Evolutionary conservation across 1,284 basidiomycete genomes (phyloP).

Genomic region (Limonomyces culmigenus): DNA sequence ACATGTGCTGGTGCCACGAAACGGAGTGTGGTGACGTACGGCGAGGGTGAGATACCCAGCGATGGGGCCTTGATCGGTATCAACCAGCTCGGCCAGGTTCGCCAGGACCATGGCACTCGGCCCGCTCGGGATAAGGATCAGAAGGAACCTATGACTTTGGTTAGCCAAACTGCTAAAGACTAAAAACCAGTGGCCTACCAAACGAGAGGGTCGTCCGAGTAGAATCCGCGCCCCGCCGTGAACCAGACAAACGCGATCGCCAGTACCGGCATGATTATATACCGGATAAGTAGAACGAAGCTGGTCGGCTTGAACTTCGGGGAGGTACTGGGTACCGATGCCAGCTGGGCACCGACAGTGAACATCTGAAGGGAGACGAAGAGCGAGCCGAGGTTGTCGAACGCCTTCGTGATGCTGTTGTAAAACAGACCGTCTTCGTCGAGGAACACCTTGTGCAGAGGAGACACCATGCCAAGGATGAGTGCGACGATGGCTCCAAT

Average conservation of each 20-base stretch:
- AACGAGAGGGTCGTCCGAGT: constrained; percentile 15
- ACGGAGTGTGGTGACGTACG: constrained; percentile 9
- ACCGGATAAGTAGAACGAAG: constrained; percentile 14
- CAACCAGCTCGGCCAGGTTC: constrained; percentile 14
- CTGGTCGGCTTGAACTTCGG: constrained; percentile 9
- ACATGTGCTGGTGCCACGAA: neutral
- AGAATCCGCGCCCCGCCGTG: constrained; percentile 14
- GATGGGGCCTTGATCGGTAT: constrained; percentile 15
- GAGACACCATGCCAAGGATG: constrained; percentile 12
- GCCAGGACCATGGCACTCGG: constrained; percentile 17
- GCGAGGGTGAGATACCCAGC: constrained; percentile 15
- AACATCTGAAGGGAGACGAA: constrained; percentile 16
- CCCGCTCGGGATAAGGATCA: constrained; percentile 14
- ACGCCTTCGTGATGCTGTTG: constrained; percentile 11
- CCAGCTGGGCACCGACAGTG: constrained; percentile 15
- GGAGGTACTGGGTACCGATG: constrained; percentile 10
- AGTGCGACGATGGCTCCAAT: constrained; percentile 15
- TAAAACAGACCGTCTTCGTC: constrained; percentile 12
- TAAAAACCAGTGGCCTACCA: constrained; percentile 11
- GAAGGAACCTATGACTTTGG: constrained; percentile 12
- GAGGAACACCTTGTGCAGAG: constrained; percentile 11
- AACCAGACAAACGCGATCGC: constrained; percentile 13
- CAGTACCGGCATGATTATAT: constrained; percentile 13
- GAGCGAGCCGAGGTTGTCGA: constrained; percentile 15
- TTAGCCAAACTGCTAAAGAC: neutral